Base-by-base conservation (phyloP, 352 stramenopile genomes). In the Blastocystis sp. region DNA sequence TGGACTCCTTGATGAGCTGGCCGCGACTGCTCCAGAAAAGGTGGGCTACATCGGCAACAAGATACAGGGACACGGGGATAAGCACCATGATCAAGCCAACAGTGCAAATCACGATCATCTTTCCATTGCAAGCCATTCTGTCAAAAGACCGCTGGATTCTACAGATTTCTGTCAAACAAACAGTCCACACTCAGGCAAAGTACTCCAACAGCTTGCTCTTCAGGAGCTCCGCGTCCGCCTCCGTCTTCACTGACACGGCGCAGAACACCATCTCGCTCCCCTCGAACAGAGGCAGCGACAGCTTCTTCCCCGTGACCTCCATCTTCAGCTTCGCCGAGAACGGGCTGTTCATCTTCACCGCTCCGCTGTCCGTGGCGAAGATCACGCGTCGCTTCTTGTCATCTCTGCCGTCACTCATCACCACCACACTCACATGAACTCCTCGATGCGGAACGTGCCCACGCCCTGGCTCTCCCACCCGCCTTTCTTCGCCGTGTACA, bases 241-340 rank as follows among this genome's bases (percentile, higher is more conserved):
- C 71, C 56, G 71, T 81, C 48, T 81, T 81, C 38, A 64, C 45
- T 34, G 28, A 34, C 23, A 66, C 43, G 21, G 66, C 7, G 14
- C 40, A 56, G 71, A 56, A 81, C 2, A 53, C 4, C 38, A 52
- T 21, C 2, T 40, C 21, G 5, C 66, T 38, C 45, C 48, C 56
- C 17, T 66, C 71, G 48, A 81, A 62, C n/a, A 81, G 71, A 62
- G 71, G 45, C 21, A 81, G 71, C 17, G 52, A n/a, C 28, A 81
- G 11, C 40, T 21, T 40, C 17, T 64, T 81, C n/a, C 66, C 66
- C 11, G 23, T 41, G 17, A 81, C 2, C 38, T 19, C 66, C 9
- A 56, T 62, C n/a, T 65, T 38, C 5, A 64, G 52, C 60, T 81
- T 81, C 40, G 48, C 34, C 21, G 14, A 34, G 11, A 56, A 81